These are phyloP conservation scores for Phytophthora palmivora DNA, from an alignment of 352 stramenopile species.

Conservation along the genomic window DNA sequence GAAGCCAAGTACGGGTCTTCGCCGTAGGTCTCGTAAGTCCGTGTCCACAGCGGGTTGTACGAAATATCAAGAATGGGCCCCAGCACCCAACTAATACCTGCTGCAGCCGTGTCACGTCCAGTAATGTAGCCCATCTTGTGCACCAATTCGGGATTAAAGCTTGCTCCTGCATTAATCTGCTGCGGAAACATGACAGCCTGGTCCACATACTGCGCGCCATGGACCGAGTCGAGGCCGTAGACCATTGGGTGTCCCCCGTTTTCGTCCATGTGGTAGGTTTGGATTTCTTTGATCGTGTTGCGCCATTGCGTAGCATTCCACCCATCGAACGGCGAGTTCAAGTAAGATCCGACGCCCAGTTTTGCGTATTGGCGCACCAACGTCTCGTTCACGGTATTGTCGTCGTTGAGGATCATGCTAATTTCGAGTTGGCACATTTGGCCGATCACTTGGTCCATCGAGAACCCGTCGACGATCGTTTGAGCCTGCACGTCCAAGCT, in stretches of 20 bases:
- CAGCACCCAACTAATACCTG: constrained; percentile 90
- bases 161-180: constrained; percentile 87
- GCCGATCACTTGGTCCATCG: constrained; percentile 59
- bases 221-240: constrained; percentile 90
- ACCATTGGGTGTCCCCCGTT: constrained; percentile 69
- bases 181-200: constrained; percentile 86
- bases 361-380: constrained; percentile 54
- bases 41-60: constrained; percentile 84
- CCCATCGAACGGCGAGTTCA: constrained; percentile 71
- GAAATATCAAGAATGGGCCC: constrained; percentile 83
- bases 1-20: constrained; percentile 85
- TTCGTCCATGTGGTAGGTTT: constrained; percentile 74
- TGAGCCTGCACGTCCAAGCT: constrained; percentile 24
- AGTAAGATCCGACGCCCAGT: constrained; percentile 83
- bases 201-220: constrained; percentile 87
- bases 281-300: constrained; percentile 64
- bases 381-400: constrained; percentile 31
- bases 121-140: constrained; percentile 70
- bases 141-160: constrained; percentile 81
- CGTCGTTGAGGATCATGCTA: constrained; percentile 62
- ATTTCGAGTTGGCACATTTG: constrained; percentile 93
- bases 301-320: constrained; percentile 61
- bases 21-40: constrained; percentile 93
- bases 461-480: constrained; percentile 33
- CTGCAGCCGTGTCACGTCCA: constrained; percentile 80